phyloP scores from a whole-genome alignment of 768 basidiomycete species.

The Phlegmacium glaucopus region DNA sequence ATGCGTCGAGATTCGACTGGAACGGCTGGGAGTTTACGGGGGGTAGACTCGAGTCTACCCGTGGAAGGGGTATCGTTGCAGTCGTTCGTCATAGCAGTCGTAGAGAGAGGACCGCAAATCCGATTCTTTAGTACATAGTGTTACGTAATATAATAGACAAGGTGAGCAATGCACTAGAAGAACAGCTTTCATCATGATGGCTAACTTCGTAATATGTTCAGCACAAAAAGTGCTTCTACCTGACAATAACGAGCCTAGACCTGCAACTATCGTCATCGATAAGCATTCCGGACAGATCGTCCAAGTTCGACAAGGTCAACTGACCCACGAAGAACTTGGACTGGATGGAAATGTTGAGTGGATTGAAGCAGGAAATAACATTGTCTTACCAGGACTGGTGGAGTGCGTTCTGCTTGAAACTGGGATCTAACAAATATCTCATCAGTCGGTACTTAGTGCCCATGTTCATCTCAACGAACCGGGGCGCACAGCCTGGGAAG shows the following conservation, averaged over 20 bases:
- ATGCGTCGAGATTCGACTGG: conserved; percentile 22
- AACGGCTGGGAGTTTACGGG: conserved; percentile 17
- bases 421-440: not conserved
- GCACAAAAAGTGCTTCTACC: conserved; percentile 60
- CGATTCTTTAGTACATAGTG: no score
- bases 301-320: conserved; percentile 36
- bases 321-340: conserved; percentile 26
- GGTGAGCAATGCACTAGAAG: no score
- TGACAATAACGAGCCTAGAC: conserved; percentile 39
- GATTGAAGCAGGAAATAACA: conserved; percentile 55
- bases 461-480: conserved; percentile 96
- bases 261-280: conserved; percentile 68
- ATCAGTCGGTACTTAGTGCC: conserved; percentile 42
- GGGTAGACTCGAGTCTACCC: conserved; percentile 10
- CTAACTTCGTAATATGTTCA: conserved; percentile 39
- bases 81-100: conserved; percentile 8
- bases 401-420: conserved; percentile 49
- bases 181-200: conserved; percentile 15
- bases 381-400: conserved; percentile 75
- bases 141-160: no score
- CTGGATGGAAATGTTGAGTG: conserved; percentile 30
- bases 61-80: conserved; percentile 7
- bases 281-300: conserved; percentile 56
- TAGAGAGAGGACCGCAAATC: not conserved
- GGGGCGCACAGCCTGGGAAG: conserved; percentile 92